phyloP scores from a whole-genome alignment of 106 monocot genomes.

The Acorus gramineus region DNA sequence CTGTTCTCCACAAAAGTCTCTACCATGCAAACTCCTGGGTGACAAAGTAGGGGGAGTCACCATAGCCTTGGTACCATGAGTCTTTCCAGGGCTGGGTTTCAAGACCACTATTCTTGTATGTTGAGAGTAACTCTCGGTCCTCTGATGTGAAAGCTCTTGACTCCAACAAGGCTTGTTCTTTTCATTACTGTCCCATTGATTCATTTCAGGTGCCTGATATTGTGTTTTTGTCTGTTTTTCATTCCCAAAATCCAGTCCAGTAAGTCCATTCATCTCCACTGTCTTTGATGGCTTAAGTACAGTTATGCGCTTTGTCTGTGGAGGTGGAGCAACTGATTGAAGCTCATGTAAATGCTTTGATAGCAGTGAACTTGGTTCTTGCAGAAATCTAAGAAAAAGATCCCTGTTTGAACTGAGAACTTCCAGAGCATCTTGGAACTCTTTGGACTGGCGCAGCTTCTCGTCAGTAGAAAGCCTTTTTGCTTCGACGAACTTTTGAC shows the following conservation, averaged over 20 bases:
- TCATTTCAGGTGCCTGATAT: conserved; percentile 10
- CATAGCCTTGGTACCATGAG: conserved; percentile 11
- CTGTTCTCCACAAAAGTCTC: conserved; percentile 7
- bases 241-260: background rate
- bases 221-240: conserved; percentile 15
- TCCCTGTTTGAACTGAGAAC: conserved; percentile 94
- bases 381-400: conserved; percentile 76
- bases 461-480: conserved; percentile 65
- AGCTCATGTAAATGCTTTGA: conserved; percentile 36
- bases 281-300: conserved; percentile 54
- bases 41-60: conserved; percentile 6
- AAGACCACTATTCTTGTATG: conserved; percentile 90
- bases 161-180: conserved; percentile 11
- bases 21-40: conserved; percentile 3
- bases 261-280: conserved; percentile 10
- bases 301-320: conserved; percentile 43
- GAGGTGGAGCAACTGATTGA: conserved; percentile 4
- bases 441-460: conserved; percentile 67
- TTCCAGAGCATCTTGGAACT: conserved; percentile 86
- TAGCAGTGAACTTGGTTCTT: conserved; percentile 76
- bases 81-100: conserved; percentile 55
- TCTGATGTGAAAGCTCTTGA: conserved; percentile 19
- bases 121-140: conserved; percentile 38
- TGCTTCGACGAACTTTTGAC: conserved; percentile 82
- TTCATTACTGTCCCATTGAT: background rate